Evolutionary conservation across 2,329 filamentous ascomycete genomes (phyloP).

Genomic region (Hypoxylon rubiginosum): DNA sequence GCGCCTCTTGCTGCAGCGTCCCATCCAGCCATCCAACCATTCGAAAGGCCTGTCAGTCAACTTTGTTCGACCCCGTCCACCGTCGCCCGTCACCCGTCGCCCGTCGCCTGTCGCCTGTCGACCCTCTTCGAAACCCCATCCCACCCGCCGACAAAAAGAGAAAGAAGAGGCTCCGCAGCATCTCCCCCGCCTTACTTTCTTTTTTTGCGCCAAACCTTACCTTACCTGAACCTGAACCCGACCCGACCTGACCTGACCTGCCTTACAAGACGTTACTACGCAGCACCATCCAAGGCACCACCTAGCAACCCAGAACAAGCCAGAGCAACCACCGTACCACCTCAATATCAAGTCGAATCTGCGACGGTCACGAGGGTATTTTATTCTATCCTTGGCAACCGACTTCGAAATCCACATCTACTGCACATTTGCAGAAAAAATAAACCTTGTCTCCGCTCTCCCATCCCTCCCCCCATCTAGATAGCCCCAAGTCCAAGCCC

Average conservation of each 20-base stretch:
- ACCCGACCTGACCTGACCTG: conserved; percentile 22
- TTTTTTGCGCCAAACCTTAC: conserved; percentile 43
- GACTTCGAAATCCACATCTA: conserved; percentile 34
- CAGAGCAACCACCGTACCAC: conserved; percentile 25
- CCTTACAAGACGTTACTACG: conserved; percentile 42
- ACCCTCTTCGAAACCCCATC: conserved; percentile 32
- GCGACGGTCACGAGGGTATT: conserved; percentile 42
- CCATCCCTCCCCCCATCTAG: conserved; percentile 1
- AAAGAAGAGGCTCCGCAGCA: conserved; percentile 46
- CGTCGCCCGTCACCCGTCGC: too few species aligned
- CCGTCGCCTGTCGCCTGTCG: neutral
- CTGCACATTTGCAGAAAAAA: conserved; percentile 2
- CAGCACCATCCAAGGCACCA: conserved; percentile 19
- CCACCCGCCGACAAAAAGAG: conserved; percentile 21
- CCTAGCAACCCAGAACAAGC: neutral
- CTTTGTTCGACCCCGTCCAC: neutral
- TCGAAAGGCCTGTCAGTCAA: too few species aligned
- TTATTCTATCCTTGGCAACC: conserved; percentile 33
- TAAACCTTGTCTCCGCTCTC: conserved; percentile 4
- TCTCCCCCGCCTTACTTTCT: conserved; percentile 41
- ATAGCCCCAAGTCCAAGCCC: neutral
- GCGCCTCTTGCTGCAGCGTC: conserved; percentile 5
- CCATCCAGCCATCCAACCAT: neutral
- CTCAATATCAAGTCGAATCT: conserved; percentile 38
- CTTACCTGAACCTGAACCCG: conserved; percentile 23